phyloP scores from a whole-genome alignment of 177 flowering plant species.

The Vitis hybrid region DNA sequence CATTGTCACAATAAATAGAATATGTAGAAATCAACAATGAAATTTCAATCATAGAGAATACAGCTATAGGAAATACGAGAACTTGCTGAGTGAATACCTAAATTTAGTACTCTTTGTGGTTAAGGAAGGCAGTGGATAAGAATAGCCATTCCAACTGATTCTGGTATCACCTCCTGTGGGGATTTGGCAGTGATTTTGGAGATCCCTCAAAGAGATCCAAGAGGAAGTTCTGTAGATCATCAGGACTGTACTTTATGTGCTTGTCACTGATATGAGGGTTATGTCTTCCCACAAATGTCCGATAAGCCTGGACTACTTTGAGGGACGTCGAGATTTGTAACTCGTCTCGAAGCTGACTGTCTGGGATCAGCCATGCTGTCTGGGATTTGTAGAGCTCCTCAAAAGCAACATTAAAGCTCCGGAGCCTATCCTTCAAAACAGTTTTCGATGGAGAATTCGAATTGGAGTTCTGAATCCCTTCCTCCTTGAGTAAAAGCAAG shows the following conservation, averaged over 20 bases:
- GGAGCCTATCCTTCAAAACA: conserved; percentile 61
- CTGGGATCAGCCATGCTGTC: conserved; percentile 69
- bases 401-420: conserved; percentile 61
- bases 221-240: conserved; percentile 63
- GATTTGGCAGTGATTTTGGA: conserved; percentile 49
- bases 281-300: conserved; percentile 67
- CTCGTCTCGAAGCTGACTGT: conserved; percentile 79
- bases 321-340: conserved; percentile 66
- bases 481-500: conserved; percentile 62
- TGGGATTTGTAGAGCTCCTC: conserved; percentile 86
- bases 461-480: conserved; percentile 45
- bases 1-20: not conserved
- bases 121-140: too few species aligned
- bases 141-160: not conserved
- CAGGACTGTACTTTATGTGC: conserved; percentile 74
- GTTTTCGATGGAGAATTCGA: conserved; percentile 48
- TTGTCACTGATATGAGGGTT: conserved; percentile 47
- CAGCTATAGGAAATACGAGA: not conserved
- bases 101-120: not conserved
- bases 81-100: not conserved
- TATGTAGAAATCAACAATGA: not conserved
- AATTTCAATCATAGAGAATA: not conserved
- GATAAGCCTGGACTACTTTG: conserved; percentile 73
- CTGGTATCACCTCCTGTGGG: conserved; percentile 43
- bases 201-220: conserved; percentile 84